Percentiles rank a stretch among this genome's conserved stretches.
Conservation (phyloP, 192 early-diverging fungal genomes). For the Backusella tuberculispora region DNA sequence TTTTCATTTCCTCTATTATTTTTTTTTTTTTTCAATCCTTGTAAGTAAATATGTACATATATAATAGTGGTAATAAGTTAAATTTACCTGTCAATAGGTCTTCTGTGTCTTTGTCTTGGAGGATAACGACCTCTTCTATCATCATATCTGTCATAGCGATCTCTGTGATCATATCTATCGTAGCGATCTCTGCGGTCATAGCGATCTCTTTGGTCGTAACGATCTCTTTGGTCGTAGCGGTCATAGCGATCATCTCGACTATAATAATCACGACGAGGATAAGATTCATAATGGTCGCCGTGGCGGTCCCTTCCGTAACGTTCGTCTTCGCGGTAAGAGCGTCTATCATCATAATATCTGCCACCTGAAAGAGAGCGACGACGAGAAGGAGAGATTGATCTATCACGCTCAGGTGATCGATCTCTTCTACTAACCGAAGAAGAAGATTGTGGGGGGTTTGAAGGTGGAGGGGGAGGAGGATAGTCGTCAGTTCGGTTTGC, state of each 20-base stretch:
- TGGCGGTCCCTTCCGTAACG: constrained; percentile 25
- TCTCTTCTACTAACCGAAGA: constrained; percentile 8
- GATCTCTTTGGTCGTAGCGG: constrained; percentile 29
- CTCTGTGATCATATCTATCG: constrained; percentile 37
- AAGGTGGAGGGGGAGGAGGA: constrained; percentile 16
- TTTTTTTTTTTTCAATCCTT: background rate
- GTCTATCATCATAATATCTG: constrained; percentile 32
- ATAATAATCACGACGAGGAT: constrained; percentile 16
- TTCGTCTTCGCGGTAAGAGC: constrained; percentile 29
- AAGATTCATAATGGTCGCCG: constrained; percentile 12
- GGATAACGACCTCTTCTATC: constrained; percentile 48
- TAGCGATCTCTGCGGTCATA: constrained; percentile 38
- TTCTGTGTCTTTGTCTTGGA: constrained; percentile 51
- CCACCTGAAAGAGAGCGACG: constrained; percentile 27
- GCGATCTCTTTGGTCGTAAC: constrained; percentile 32
- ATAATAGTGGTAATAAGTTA: constrained; percentile 24
- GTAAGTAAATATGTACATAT: background rate
- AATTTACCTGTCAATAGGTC: constrained; percentile 51
- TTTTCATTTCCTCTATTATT: constrained; percentile 64
- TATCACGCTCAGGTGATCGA: constrained; percentile 26
- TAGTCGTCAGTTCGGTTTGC: background rate
- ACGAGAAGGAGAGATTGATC: constrained; percentile 29
- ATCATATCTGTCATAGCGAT: constrained; percentile 44
- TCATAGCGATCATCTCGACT: constrained; percentile 38
- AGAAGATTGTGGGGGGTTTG: background rate